Conservation (phyloP, 805 yeast genomes). For the Kodamaea kaohsiungensis region DNA sequence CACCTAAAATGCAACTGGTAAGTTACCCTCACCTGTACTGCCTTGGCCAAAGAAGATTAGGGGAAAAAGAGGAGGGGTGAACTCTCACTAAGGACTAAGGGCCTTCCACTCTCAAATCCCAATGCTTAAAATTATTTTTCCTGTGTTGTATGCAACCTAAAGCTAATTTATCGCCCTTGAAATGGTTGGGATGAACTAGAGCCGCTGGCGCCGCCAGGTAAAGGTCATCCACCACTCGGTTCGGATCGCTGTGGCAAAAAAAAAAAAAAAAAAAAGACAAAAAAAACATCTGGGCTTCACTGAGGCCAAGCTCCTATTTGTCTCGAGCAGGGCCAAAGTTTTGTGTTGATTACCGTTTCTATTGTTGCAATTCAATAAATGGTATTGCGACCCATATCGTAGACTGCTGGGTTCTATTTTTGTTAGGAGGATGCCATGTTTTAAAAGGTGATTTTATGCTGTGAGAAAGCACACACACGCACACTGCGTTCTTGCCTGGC, state of each 20-base stretch:
- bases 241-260: not conserved
- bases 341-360: conserved; percentile 1
- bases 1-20: too few species aligned
- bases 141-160: not conserved
- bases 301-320: not conserved
- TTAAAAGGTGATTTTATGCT: not conserved
- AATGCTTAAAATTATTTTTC: not conserved
- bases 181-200: not conserved
- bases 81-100: too few species aligned
- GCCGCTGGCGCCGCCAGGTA: not conserved
- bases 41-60: too few species aligned
- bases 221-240: conserved; percentile 1
- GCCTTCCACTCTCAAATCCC: too few species aligned
- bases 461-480: not conserved
- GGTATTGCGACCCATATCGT: not conserved
- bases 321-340: not conserved
- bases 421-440: not conserved
- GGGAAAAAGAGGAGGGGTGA: too few species aligned
- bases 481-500: not conserved
- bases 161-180: not conserved
- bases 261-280: too few species aligned
- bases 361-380: not conserved
- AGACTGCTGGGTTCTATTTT: not conserved
- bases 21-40: too few species aligned
- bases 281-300: not conserved